These are phyloP conservation scores for Linaria vulgaris DNA, from an alignment of 257 asterid genomes.

Conservation along the genomic window DNA sequence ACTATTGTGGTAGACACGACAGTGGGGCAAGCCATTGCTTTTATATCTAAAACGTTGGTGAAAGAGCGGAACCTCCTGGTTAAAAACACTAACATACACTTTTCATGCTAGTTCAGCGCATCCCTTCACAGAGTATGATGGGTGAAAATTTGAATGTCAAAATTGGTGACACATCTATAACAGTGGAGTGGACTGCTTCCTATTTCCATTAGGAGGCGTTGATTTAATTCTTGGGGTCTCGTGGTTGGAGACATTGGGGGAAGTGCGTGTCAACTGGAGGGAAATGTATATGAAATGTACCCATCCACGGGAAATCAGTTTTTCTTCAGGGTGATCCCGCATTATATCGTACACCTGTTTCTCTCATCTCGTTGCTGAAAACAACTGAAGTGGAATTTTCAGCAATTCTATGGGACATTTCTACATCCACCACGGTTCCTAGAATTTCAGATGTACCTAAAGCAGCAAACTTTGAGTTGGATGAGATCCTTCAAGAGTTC, in stretches of 20 bases:
- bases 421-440: background rate
- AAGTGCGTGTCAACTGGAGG: background rate
- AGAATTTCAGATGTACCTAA: no score
- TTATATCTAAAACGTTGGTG: background rate
- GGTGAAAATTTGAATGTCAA: no score
- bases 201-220: background rate
- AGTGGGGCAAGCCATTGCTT: constrained; percentile 1
- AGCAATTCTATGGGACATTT: background rate
- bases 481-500: no score
- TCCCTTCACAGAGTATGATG: no score
- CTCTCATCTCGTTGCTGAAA: background rate
- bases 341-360: background rate
- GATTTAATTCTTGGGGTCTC: background rate
- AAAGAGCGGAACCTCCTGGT: background rate
- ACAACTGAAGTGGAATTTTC: background rate
- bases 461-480: no score
- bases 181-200: no score
- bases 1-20: background rate
- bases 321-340: background rate
- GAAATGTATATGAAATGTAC: background rate
- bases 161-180: no score
- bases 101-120: background rate
- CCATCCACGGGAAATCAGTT: background rate
- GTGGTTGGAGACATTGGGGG: background rate
- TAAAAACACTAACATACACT: background rate